Percentiles rank a stretch among this genome's conserved stretches.
These are phyloP conservation scores for Dipteronia dyeriana DNA, from an alignment of 345 rosid genomes.

Conservation along the genomic window DNA sequence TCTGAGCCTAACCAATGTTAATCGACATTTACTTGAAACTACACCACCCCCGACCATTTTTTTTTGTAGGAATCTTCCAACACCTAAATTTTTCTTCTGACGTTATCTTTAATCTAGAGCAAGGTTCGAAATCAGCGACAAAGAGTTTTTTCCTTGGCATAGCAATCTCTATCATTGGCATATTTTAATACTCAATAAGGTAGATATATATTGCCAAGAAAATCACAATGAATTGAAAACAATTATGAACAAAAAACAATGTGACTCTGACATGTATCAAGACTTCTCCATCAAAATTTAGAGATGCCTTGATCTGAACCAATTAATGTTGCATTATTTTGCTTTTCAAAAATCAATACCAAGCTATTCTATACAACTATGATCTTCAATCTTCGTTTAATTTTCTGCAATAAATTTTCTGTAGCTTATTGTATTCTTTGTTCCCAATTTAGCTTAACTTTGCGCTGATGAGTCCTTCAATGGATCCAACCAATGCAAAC, in stretches of 20 bases:
- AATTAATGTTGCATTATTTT: not conserved
- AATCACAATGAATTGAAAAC: not conserved
- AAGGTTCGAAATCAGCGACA: too few relatives aligned
- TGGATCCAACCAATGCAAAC: slow-evolving; percentile 46
- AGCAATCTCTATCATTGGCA: too few relatives aligned
- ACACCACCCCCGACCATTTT: too few relatives aligned
- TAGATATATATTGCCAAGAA: not conserved
- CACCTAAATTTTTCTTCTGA: too few relatives aligned
- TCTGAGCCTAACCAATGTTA: too few relatives aligned
- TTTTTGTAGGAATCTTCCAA: too few relatives aligned
- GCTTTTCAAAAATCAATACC: not conserved
- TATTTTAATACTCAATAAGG: too few relatives aligned
- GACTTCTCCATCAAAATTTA: slow-evolving; percentile 3
- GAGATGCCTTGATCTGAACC: not conserved
- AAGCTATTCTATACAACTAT: not conserved
- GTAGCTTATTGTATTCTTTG: not conserved
- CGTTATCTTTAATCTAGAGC: too few relatives aligned
- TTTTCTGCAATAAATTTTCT: not conserved
- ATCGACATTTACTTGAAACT: too few relatives aligned
- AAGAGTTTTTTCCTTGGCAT: too few relatives aligned
- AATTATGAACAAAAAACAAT: not conserved
- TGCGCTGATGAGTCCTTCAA: slow-evolving; percentile 40
- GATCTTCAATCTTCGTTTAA: not conserved
- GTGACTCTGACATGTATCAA: not conserved
- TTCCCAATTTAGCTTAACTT: slow-evolving; percentile 30